Evolutionary conservation across 1,284 basidiomycete genomes (phyloP), one percentile per base, ranked within the genome.

Genomic region (Anthracocystis walkeri): DNA sequence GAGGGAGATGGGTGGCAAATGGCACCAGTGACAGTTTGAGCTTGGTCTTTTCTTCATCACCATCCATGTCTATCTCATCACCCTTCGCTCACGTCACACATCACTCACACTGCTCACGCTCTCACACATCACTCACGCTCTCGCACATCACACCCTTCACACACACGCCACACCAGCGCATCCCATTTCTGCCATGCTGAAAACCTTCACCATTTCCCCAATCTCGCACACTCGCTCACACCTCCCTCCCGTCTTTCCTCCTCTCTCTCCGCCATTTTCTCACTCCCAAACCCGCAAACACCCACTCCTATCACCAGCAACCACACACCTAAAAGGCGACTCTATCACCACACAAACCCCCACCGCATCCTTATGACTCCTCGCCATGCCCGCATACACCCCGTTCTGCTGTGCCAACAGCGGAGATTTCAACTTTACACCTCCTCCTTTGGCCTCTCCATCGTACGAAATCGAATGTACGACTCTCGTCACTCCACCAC

Each of bases 251-350:
- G n/a, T n/a, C n/a, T 29, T 29, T 29, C 29, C 29, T 8, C 29
- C 4, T 29, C 8, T 8, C 29, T 29, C 29, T 29, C 29, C 16
- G n/a, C 20, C 40, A n/a, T 16, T 6, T 7, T 14, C 4, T 57
- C 44, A 84, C 62, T 84, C 82, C 83, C 83, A 84, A 10, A 84
- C 80, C 0, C 81, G 67, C 12, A 84, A 65, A 33, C 70, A 61
- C 16, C 83, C 83, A 14, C 64, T 56, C 18, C 78, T 48, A 83
- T 96, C 94, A 3, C 92, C 94, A 71, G 92, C 94, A 11, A 96
- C 89, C 46, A 95, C 89, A 4, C 93, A 93, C 51, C 92, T 88
- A 86, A 95, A 96, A 0, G 94, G 94, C 0, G 91, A 89, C 74
- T 96, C 93, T 58, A 96, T 90, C 70, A 92, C 91, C 0, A 90